phyloP scores from a whole-genome alignment of 2,329 filamentous ascomycete species.

The Aureobasidium sp. region DNA sequence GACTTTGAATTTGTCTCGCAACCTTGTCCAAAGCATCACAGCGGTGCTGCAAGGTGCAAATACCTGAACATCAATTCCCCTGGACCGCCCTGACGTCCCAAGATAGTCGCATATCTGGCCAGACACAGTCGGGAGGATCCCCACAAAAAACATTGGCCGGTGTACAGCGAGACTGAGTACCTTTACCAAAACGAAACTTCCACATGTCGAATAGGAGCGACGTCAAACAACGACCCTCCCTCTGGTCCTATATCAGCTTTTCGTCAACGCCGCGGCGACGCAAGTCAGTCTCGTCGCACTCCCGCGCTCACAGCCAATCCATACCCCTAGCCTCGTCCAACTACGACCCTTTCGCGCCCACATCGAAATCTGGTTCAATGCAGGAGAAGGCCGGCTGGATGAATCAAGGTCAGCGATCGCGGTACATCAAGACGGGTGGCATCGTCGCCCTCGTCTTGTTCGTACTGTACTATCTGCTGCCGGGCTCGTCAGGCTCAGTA shows the following conservation, averaged over 20 bases:
- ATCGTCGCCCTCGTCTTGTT: constrained; percentile 51
- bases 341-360: constrained; percentile 33
- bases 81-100: background rate
- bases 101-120: constrained; percentile 9
- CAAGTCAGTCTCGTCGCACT: constrained; percentile 38
- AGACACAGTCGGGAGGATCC: background rate
- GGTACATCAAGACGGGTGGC: constrained; percentile 55
- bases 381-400: constrained; percentile 44
- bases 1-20: background rate
- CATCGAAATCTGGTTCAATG: constrained; percentile 29
- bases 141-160: background rate
- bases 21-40: background rate
- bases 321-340: constrained; percentile 16
- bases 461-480: constrained; percentile 49
- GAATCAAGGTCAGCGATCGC: constrained; percentile 54
- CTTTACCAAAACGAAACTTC: background rate
- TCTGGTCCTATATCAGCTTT: constrained; percentile 48
- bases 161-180: background rate
- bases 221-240: constrained; percentile 40
- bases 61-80: background rate
- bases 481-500: constrained; percentile 19
- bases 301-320: background rate
- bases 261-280: constrained; percentile 40
- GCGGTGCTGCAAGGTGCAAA: background rate
- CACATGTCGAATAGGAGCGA: constrained; percentile 48